A percentile compares a stretch with the other conserved stretches of the same genome.
Evolutionary conservation across 345 rosid species (phyloP).

Genomic region (Heritiera fomes): DNA sequence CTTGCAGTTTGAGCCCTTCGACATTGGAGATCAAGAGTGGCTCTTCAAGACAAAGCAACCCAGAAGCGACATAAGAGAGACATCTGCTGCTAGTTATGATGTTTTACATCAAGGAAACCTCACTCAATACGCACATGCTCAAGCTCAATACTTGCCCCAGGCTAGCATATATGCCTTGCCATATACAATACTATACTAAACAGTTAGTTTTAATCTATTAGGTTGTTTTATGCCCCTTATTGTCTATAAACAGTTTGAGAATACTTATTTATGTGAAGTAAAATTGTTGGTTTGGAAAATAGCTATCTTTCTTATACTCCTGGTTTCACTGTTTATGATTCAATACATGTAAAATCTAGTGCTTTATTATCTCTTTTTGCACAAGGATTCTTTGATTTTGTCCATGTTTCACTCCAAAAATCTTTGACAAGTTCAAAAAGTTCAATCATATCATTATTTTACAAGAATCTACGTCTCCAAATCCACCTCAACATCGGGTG

Average conservation of each 20-base stretch:
- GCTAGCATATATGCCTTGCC: slow-evolving; percentile 21
- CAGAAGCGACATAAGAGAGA: not conserved
- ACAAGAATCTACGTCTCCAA: slow-evolving; percentile 3
- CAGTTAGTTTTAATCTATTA: too few species aligned
- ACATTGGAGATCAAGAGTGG: slow-evolving; percentile 27
- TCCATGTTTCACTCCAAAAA: not conserved
- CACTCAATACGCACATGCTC: slow-evolving; percentile 1
- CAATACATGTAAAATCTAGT: not conserved
- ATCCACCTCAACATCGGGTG: slow-evolving; percentile 27
- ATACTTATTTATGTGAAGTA: not conserved
- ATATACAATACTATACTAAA: slow-evolving; percentile 23
- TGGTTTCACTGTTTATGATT: not conserved
- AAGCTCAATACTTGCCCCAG: slow-evolving; percentile 17
- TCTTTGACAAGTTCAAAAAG: not conserved
- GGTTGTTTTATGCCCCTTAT: too few species aligned
- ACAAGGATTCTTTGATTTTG: not conserved
- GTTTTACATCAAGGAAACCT: not conserved
- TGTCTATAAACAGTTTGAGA: not conserved
- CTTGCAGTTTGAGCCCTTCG: not conserved
- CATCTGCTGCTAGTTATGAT: not conserved
- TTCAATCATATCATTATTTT: not conserved
- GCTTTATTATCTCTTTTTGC: too few species aligned
- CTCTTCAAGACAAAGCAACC: slow-evolving; percentile 21
- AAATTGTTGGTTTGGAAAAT: not conserved
- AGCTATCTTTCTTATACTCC: not conserved